Evolutionary conservation across 2,329 filamentous ascomycete species (phyloP).

Genomic region (Cytospora mali): DNA sequence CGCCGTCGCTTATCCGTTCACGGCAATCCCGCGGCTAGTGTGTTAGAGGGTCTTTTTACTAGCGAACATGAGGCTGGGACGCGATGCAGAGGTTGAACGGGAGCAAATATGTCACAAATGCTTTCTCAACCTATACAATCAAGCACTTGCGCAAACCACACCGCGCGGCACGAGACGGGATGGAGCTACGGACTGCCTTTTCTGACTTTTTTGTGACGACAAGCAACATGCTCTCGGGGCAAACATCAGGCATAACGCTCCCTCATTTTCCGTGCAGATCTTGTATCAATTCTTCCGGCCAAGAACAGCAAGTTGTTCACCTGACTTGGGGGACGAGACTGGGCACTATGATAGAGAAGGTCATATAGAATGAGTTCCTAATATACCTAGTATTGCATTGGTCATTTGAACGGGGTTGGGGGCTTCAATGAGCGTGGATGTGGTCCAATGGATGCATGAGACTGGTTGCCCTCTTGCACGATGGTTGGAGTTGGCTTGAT

Average conservation of each 20-base stretch:
- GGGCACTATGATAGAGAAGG: too few relatives aligned
- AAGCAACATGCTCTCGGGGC: not conserved
- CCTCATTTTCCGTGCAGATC: not conserved
- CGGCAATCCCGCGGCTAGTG: not conserved
- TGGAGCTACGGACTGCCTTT: not conserved
- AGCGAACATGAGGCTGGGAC: not conserved
- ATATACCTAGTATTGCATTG: not conserved
- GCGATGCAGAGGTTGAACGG: not conserved
- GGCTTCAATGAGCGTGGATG: not conserved
- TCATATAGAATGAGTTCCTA: not conserved
- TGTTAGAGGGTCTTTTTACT: not conserved
- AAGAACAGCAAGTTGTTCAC: not conserved
- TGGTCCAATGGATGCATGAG: not conserved
- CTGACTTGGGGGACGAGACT: not conserved
- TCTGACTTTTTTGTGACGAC: not conserved
- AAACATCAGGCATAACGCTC: not conserved
- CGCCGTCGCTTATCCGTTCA: not conserved
- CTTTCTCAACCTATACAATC: not conserved
- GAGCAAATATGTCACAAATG: not conserved
- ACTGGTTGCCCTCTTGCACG: not conserved
- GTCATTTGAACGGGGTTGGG: not conserved
- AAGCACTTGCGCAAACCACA: not conserved
- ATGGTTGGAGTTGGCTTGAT: not conserved
- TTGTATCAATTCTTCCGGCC: not conserved
- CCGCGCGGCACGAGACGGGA: too few relatives aligned